Evolutionary conservation across 2,329 filamentous ascomycete species (phyloP), one percentile per base, ranked within the genome.

Genomic region (Cucurbitaria berberidis): DNA sequence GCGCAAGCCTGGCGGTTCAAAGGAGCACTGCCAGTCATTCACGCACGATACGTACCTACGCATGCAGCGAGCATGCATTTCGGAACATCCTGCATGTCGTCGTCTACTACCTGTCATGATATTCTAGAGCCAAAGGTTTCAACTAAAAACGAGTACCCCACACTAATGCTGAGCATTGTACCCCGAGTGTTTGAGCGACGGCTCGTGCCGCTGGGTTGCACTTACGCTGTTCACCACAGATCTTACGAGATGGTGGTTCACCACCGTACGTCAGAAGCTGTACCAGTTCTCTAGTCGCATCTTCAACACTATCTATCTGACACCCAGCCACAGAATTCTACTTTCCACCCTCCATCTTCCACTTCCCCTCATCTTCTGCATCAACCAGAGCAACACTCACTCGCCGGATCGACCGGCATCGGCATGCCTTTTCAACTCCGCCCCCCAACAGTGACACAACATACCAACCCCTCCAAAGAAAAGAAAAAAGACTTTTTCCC

Each of bases 221-320:
- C 30, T 4, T 16, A 34, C 30, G n/a, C 30, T n/a, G 13, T 34
- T 34, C 30, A 34, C 30, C 30, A 15, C 30, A 34, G 30, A 34
- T n/a, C 9, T 34, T 34, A 34, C 30, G 6, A 34, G 13, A 15
- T n/a, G 35, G 18, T 38, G 19, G 10, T 38, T 21, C 35, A 38
- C 19, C 35, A 38, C 35, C 16, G 35, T 38, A 22, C 35, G 30
- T 34, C 35, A 39, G 13, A 16, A 29, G 40, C 40, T 42, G 40
- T 42, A 42, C 35, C 27, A 35, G 36, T 48, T 51, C 16, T 51
- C 51, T 46, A 55, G 55, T 50, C 48, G 44, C 55, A 46, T 54
- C 5, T 22, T 30, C 43, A 52, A 24, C 35, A 30, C 39, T 36
- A n/a, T 44, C 16, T 26, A 43, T 43, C 45, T 55, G 55, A 58